phyloP scores from a whole-genome alignment of 495 filamentous ascomycete genomes.

The Hamigera avellanea region DNA sequence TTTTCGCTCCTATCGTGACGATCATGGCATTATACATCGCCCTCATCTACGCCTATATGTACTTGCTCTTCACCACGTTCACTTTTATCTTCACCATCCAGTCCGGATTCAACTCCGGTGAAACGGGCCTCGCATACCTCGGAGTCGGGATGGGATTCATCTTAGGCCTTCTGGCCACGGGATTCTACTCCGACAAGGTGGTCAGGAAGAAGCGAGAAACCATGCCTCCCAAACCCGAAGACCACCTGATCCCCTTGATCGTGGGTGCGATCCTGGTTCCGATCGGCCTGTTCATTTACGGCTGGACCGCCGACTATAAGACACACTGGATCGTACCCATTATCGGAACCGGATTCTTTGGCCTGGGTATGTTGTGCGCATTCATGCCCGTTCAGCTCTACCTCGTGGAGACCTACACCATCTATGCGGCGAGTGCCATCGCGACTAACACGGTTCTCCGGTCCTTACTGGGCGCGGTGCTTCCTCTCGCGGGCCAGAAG shows the following conservation, averaged over 20 bases:
- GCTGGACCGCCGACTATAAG: slow-evolving; percentile 46
- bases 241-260: slow-evolving; percentile 39
- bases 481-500: slow-evolving; percentile 39
- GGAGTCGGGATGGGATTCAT: slow-evolving; percentile 53
- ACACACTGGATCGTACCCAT: slow-evolving; percentile 51
- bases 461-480: slow-evolving; percentile 24
- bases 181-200: slow-evolving; percentile 31
- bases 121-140: slow-evolving; percentile 54
- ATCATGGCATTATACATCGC: slow-evolving; percentile 48
- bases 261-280: slow-evolving; percentile 35
- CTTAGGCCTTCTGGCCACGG: slow-evolving; percentile 32
- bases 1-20: slow-evolving; percentile 51
- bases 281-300: slow-evolving; percentile 51
- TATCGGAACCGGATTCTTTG: slow-evolving; percentile 42
- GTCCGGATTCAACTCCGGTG: slow-evolving; percentile 51
- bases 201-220: slow-evolving; percentile 19
- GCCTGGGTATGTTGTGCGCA: slow-evolving; percentile 41
- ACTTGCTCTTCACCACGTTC: slow-evolving; percentile 62
- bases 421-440: slow-evolving; percentile 45
- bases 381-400: slow-evolving; percentile 33
- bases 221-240: slow-evolving; percentile 35
- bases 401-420: slow-evolving; percentile 53
- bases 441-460: slow-evolving; percentile 32
- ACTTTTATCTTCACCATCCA: slow-evolving; percentile 47
- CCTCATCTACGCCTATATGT: slow-evolving; percentile 55